Evolutionary conservation across 768 basidiomycete species (phyloP), one percentile per base, ranked within the genome.

Genomic region (Mycena galopus): DNA sequence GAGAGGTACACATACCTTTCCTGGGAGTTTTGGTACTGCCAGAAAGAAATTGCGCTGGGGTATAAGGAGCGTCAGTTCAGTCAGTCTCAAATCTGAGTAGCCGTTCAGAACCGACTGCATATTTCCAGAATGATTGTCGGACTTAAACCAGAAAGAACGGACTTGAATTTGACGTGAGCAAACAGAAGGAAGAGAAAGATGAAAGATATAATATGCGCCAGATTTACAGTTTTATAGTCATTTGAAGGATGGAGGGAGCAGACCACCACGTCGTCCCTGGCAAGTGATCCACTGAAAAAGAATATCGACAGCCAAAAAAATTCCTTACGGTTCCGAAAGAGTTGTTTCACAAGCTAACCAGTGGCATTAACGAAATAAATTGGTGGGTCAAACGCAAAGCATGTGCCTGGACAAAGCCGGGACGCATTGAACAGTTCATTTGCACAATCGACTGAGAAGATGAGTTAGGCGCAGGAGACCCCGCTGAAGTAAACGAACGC

Each of bases 21-120:
- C 81, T 96, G 95, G 73, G 94, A 93, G 61, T 92, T 88, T 77
- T 96, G 95, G 79, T 96, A 96, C 79, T 95, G 93, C 95, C 95
- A 96, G 80, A 96, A 96, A 4, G 94, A 93, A 68, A 96, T 88
- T 5, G 95, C 94, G 25, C 94, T 94, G 35, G 32, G 56, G 8
- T 8, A 17, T 27, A 53, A 59, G 67, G 29, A 29, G n/a, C 16
- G 4, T 59, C 17, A 23, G 42, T 33, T 63, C 57, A 47, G 32
- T 37, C 72, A 21, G 14, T 44, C 29, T 57, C 16, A 39, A 32
- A 19, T 19, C 12, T 44, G 35, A 59, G 69, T 55, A 25, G 53
- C 21, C 53, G 21, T 21, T 32, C 19, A 27, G 23, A 65, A 92
- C 93, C 95, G 90, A 78, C 89, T 91, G 79, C 93, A 95, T 57